A percentile compares a stretch with the other conserved stretches of the same genome.
Conservation (phyloP, 1,139 yeast species). For the Lodderomyces elongisporus region DNA sequence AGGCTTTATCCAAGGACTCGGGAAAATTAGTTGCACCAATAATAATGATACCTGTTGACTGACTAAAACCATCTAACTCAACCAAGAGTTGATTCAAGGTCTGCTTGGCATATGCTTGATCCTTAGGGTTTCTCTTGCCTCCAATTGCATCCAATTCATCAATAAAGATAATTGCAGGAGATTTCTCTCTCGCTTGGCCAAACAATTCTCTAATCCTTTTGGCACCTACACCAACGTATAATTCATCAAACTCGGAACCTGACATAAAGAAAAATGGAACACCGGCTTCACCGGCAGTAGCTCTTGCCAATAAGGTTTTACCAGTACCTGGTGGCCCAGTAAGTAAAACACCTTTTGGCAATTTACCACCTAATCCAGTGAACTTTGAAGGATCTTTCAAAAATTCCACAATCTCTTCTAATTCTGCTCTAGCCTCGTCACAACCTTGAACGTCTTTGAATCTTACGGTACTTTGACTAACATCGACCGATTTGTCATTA, state of each 20-base stretch:
- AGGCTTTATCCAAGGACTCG: slow-evolving; percentile 90
- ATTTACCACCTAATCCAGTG: slow-evolving; percentile 93
- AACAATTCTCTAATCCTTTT: slow-evolving; percentile 93
- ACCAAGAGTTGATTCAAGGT: slow-evolving; percentile 93
- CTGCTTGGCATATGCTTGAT: slow-evolving; percentile 96
- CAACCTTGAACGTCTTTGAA: slow-evolving; percentile 96
- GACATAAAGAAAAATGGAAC: slow-evolving; percentile 98
- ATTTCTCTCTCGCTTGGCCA: slow-evolving; percentile 86
- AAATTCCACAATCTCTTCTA: slow-evolving; percentile 95
- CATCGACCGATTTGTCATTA: slow-evolving; percentile 75
- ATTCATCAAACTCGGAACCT: slow-evolving; percentile 96
- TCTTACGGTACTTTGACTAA: slow-evolving; percentile 78
- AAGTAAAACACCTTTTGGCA: slow-evolving; percentile 92
- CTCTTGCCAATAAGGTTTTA: slow-evolving; percentile 93
- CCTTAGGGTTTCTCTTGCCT: slow-evolving; percentile 94
- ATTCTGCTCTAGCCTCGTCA: slow-evolving; percentile 96
- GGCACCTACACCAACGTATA: slow-evolving; percentile 99
- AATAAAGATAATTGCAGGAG: slow-evolving; percentile 95
- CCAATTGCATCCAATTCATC: slow-evolving; percentile 94
- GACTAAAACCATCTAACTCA: slow-evolving; percentile 94
- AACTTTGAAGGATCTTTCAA: slow-evolving; percentile 93
- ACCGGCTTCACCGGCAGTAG: slow-evolving; percentile 99
- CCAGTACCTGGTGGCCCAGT: slow-evolving; percentile 99
- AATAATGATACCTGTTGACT: slow-evolving; percentile 86
- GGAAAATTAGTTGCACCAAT: slow-evolving; percentile 99